These are phyloP conservation scores for Colletotrichum acutatum DNA, from an alignment of 2,329 filamentous ascomycete species.

Conservation along the genomic window DNA sequence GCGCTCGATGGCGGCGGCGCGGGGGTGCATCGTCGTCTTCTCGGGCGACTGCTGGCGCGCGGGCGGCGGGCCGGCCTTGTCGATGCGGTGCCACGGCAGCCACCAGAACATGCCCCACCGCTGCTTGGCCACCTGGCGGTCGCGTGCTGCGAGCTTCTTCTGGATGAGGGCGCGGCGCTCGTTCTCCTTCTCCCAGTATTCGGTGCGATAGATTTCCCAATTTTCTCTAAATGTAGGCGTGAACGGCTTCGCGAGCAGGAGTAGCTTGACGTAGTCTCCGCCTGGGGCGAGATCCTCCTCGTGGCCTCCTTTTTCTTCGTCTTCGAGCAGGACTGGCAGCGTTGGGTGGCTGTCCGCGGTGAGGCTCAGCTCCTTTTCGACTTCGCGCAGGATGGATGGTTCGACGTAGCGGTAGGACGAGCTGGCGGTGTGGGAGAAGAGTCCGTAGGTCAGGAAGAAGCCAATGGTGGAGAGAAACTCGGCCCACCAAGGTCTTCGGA, in stretches of 20 bases:
- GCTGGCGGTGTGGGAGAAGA: slow-evolving; percentile 74
- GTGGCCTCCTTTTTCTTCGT: slow-evolving; percentile 74
- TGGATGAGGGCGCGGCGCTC: slow-evolving; percentile 82
- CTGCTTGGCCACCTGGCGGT: slow-evolving; percentile 74
- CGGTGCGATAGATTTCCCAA: slow-evolving; percentile 93
- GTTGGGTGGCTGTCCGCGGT: slow-evolving; percentile 53
- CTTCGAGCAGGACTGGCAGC: slow-evolving; percentile 56
- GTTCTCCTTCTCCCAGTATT: slow-evolving; percentile 98
- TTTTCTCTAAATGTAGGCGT: slow-evolving; percentile 94
- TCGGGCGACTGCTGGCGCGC: slow-evolving; percentile 49
- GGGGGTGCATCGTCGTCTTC: slow-evolving; percentile 50
- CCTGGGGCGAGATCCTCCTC: slow-evolving; percentile 93
- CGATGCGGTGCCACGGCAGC: slow-evolving; percentile 72
- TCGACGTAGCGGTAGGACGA: slow-evolving; percentile 84
- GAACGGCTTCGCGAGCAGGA: slow-evolving; percentile 94
- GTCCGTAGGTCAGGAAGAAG: slow-evolving; percentile 82
- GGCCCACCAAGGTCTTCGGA: slow-evolving; percentile 83
- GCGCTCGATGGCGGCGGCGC: slow-evolving; percentile 55
- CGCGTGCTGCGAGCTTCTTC: slow-evolving; percentile 73
- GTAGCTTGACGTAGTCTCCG: slow-evolving; percentile 90
- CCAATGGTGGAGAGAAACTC: slow-evolving; percentile 78
- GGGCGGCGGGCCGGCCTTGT: slow-evolving; percentile 40
- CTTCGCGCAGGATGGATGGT: slow-evolving; percentile 67
- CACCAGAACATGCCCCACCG: slow-evolving; percentile 86
- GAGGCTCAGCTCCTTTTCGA: slow-evolving; percentile 68